Conservation (phyloP, 257 asterid species). For the Petunia axillaris region DNA sequence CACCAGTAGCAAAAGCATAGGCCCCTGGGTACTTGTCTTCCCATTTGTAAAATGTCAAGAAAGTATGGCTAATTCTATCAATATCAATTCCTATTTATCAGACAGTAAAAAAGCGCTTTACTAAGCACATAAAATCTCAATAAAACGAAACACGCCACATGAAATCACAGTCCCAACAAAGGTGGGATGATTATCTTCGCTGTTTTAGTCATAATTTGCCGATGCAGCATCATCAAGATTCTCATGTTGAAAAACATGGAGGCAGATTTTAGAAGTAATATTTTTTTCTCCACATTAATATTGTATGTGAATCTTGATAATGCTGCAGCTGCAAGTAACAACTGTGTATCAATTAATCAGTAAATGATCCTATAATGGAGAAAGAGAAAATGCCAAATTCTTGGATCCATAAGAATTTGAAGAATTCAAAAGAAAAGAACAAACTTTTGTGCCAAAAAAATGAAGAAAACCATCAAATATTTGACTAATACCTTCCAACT, state of each 20-base stretch:
- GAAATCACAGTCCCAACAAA: background rate
- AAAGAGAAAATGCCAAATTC: too few relatives aligned
- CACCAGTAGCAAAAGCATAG: too few relatives aligned
- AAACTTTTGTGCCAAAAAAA: too few relatives aligned
- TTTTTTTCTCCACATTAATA: background rate
- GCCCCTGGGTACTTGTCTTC: too few relatives aligned
- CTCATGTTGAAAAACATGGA: constrained; percentile 27
- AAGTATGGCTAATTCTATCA: background rate
- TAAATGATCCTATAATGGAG: background rate
- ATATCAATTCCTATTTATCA: background rate
- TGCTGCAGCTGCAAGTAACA: constrained; percentile 43
- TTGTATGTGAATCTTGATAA: constrained; percentile 40
- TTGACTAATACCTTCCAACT: constrained; percentile 11
- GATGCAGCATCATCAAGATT: constrained; percentile 58
- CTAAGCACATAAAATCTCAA: background rate
- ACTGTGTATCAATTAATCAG: constrained; percentile 14
- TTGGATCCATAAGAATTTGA: background rate
- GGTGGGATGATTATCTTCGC: background rate
- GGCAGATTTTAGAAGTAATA: background rate
- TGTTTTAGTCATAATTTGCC: constrained; percentile 30
- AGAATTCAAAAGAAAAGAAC: background rate
- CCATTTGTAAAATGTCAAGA: background rate
- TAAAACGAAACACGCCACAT: background rate
- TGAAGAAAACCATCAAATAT: background rate
- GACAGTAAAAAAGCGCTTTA: too few relatives aligned